Percentiles rank a stretch among this genome's conserved stretches.
These are phyloP conservation scores for Arthrobotrys sinensis DNA, from an alignment of 2,329 filamentous ascomycete species.

Conservation along the genomic window DNA sequence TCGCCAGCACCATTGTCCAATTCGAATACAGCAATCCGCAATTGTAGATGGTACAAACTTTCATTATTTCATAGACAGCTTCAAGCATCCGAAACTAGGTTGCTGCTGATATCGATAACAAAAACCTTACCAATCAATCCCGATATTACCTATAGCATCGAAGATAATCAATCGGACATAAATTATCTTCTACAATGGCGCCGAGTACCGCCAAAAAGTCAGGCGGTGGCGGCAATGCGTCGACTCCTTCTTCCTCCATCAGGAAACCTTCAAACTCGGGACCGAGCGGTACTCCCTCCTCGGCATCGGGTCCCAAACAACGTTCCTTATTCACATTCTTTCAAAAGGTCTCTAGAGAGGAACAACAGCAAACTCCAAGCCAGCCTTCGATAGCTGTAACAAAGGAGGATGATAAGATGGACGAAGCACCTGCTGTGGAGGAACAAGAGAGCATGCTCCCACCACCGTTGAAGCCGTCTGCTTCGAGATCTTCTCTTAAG, in stretches of 20 bases:
- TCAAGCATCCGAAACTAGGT: not conserved
- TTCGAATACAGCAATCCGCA: not conserved
- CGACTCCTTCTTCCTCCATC: conserved; percentile 62
- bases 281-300: conserved; percentile 68
- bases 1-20: conserved; percentile 1
- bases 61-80: conserved; percentile 8
- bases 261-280: conserved; percentile 64
- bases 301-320: conserved; percentile 67
- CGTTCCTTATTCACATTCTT: conserved; percentile 77
- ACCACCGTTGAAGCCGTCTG: conserved; percentile 51
- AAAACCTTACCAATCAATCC: conserved; percentile 4
- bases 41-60: conserved; percentile 41
- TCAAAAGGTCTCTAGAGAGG: conserved; percentile 83
- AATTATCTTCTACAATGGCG: conserved; percentile 64
- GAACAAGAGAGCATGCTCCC: conserved; percentile 51
- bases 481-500: conserved; percentile 49
- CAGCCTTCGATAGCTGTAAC: conserved; percentile 77
- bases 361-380: conserved; percentile 73
- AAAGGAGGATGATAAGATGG: conserved; percentile 71
- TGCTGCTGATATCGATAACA: conserved; percentile 31
- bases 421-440: conserved; percentile 33
- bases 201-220: conserved; percentile 65
- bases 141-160: not conserved
- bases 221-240: conserved; percentile 64
- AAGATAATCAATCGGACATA: conserved; percentile 61